These are phyloP conservation scores for Candida sp. DNA, from an alignment of 1,139 yeast genomes.

Conservation along the genomic window DNA sequence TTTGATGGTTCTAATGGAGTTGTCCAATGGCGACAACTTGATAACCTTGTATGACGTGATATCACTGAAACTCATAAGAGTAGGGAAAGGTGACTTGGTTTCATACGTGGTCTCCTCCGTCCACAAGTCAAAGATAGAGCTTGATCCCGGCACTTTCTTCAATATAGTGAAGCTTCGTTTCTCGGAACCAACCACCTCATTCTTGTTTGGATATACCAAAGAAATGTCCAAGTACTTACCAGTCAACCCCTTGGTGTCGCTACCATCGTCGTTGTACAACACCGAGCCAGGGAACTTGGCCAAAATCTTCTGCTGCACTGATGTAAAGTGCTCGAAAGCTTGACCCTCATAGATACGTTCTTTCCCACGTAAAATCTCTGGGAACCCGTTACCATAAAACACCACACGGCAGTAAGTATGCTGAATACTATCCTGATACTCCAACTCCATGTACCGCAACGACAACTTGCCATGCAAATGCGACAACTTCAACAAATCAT, in stretches of 20 bases:
- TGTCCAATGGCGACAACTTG: conserved; percentile 80
- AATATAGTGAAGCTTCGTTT: conserved; percentile 71
- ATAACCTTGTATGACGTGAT: conserved; percentile 54
- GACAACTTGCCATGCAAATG: conserved; percentile 74
- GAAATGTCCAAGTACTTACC: conserved; percentile 80
- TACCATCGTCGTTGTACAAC: conserved; percentile 66
- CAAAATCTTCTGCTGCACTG: conserved; percentile 78
- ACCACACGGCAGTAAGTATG: conserved; percentile 84
- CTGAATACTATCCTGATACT: conserved; percentile 72
- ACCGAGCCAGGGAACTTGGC: conserved; percentile 85
- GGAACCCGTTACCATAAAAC: conserved; percentile 87
- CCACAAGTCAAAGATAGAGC: conserved; percentile 80
- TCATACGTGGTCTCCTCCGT: conserved; percentile 86
- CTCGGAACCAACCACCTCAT: conserved; percentile 73
- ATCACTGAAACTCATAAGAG: conserved; percentile 86
- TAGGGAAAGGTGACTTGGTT: conserved; percentile 81
- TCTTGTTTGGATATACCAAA: conserved; percentile 76
- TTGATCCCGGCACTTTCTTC: conserved; percentile 77
- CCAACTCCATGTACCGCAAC: conserved; percentile 67
- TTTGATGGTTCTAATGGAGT: conserved; percentile 72
- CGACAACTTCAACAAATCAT: conserved; percentile 79
- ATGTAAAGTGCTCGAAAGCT: conserved; percentile 86
- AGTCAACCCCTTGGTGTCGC: conserved; percentile 52
- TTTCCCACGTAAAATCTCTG: conserved; percentile 73
- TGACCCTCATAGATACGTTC: conserved; percentile 85